Evolutionary conservation across 2,329 filamentous ascomycete genomes (phyloP), one percentile per base, ranked within the genome.

Genomic region (Aspergillus sp.): DNA sequence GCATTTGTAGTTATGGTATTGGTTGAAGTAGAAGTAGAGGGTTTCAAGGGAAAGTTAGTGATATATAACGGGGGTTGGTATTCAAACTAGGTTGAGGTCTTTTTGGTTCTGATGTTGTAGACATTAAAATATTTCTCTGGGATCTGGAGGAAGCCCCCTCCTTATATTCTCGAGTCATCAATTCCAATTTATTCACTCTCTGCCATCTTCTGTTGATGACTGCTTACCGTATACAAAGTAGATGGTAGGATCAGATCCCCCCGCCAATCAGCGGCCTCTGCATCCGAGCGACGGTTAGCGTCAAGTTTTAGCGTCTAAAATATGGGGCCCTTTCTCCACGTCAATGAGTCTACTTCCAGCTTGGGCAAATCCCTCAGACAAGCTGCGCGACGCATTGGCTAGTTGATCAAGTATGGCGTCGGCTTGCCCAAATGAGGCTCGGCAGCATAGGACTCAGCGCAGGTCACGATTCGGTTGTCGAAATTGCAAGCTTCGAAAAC

Each of bases 401-500:
- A 51, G 36, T 24, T 16, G 16, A 16, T 9, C 24, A 9, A 2
- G 11, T 9, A 60, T 65, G 57, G 14, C 42, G 3, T 51, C 51
- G 9, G 47, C 10, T 42, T 52, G 9, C 50, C 42, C 54, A 42
- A 51, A 32, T 39, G 47, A 47, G 1, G 18, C 0, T 29, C 26
- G 26, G 6, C 3, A 29, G 26, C 26, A 39, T 20, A 61, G n/a
- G 14, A 42, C 54, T 52, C 24, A 0, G 42, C 65, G 71, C 32
- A 76, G 79, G 58, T 82, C 80, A 16, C 75, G 79, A 67, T 74
- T 71, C 60, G 81, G 81, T 36, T 84, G 81, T 55, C 76, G 78
- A 11, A 83, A 83, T 63, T 84, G 81, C 70, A 83, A 83, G 66
- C 74, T 83, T 4, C 66, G 81, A 59, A 81, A 81, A 63, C 60